These are phyloP conservation scores for Sporothrix curviconia DNA, from an alignment of 2,329 filamentous ascomycete species.

Conservation along the genomic window DNA sequence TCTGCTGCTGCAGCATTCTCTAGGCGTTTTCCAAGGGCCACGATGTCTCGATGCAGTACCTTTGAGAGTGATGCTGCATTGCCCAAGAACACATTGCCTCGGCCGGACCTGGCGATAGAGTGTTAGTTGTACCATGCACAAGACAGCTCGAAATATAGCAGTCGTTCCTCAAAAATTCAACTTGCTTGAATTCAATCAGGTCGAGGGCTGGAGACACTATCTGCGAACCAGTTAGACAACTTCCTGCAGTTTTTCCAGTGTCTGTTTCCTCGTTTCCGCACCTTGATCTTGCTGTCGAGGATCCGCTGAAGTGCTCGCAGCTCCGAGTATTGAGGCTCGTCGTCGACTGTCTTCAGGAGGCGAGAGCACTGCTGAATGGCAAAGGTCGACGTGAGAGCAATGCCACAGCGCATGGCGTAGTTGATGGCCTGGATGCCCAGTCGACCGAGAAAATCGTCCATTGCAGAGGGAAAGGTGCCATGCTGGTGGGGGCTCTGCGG, in stretches of 20 bases:
- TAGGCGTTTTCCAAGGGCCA: constrained; percentile 68
- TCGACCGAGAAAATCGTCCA: constrained; percentile 60
- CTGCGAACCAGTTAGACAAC: constrained; percentile 32
- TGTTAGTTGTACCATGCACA: too few relatives aligned
- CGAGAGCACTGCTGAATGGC: constrained; percentile 76
- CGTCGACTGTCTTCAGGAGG: constrained; percentile 69
- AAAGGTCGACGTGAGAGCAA: constrained; percentile 77
- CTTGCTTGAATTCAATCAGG: constrained; percentile 81
- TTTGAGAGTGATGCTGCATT: constrained; percentile 79
- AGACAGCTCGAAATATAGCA: too few relatives aligned
- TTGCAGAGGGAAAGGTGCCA: constrained; percentile 29
- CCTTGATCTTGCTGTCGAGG: constrained; percentile 79
- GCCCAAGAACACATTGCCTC: constrained; percentile 60
- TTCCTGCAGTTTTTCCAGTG: rapidly evolving
- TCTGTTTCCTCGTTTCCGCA: constrained; percentile 29
- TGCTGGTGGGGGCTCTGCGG: not conserved
- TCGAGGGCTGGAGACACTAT: constrained; percentile 88
- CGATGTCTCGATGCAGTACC: constrained; percentile 75
- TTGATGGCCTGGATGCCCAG: constrained; percentile 71
- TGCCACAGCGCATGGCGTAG: constrained; percentile 82
- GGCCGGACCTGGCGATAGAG: constrained; percentile 33
- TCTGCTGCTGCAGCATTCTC: constrained; percentile 61
- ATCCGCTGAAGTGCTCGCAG: constrained; percentile 64
- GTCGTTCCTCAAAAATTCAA: not conserved
- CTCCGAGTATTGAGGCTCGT: constrained; percentile 60